Conservation (phyloP, 1,284 basidiomycete genomes). For the Pisolithus thermaeus region DNA sequence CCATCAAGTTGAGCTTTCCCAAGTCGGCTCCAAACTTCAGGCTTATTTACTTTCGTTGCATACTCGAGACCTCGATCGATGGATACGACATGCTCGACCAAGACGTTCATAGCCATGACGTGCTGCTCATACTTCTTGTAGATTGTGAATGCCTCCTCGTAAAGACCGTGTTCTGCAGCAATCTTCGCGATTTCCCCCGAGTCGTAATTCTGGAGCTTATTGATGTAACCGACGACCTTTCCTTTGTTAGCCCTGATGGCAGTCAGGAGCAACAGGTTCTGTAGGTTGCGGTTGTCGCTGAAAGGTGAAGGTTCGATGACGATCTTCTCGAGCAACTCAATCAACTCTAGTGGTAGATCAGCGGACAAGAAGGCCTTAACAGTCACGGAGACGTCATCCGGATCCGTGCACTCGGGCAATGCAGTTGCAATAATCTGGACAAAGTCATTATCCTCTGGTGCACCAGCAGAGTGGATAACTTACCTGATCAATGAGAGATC, state of each 20-base stretch:
- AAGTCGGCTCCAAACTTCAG: conserved; percentile 95
- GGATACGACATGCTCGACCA: conserved; percentile 97
- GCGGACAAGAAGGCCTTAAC: conserved; percentile 99
- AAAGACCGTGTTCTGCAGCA: conserved; percentile 93
- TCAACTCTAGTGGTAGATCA: conserved; percentile 95
- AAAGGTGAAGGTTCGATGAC: conserved; percentile 97
- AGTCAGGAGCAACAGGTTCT: conserved; percentile 92
- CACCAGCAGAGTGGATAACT: conserved; percentile 9
- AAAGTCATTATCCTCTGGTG: not conserved
- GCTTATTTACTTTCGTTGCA: conserved; percentile 94
- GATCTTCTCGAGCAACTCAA: conserved; percentile 98
- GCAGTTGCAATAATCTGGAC: conserved; percentile 84
- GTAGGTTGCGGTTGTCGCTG: conserved; percentile 94
- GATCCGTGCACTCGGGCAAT: conserved; percentile 95
- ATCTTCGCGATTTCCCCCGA: conserved; percentile 94
- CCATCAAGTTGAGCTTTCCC: conserved; percentile 99
- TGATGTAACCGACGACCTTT: conserved; percentile 98
- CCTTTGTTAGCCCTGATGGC: conserved; percentile 98
- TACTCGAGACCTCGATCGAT: conserved; percentile 96
- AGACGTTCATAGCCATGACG: conserved; percentile 92
- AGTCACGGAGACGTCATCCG: conserved; percentile 97
- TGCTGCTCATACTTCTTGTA: conserved; percentile 95
- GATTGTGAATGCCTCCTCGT: conserved; percentile 95
- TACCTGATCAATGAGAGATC: conserved; percentile 93
- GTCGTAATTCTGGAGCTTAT: conserved; percentile 95